Evolutionary conservation across 306 rosid species (phyloP), one percentile per base, ranked within the genome.

Genomic region (Acacia acuminata): DNA sequence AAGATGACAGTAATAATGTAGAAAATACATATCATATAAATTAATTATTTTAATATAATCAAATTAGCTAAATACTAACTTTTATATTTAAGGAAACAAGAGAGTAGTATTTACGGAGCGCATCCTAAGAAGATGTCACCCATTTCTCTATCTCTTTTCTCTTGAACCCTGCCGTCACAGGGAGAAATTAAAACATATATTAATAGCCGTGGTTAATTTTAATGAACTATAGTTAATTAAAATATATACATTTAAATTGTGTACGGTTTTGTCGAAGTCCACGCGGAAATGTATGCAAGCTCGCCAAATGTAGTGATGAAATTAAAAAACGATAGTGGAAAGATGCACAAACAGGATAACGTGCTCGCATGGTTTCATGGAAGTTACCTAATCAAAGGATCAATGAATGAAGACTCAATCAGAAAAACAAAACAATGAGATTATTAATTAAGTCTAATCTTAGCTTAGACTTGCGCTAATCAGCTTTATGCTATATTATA

Each of bases 331-430:
- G 0, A n/a, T 40, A 69, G 53, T 38, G 5, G 8, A 22, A 3
- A 25, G 84, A 76, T 79, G 68, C 13, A 22, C 5, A 58, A 3
- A 53, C 8, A 79, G 50, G 75, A 68, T 19, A 68, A 79, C 77
- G 74, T 75, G 79, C 71, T 20, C 68, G 86, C 84, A 50, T 75
- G 81, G 56, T 30, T 69, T 45, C 47, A 20, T 68, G 73, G 40
- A 69, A 19, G 74, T 16, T 40, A 9, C 51, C 30, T 10, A 40
- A 69, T 40, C 1, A 42, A 40, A 69, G 1, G 32, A 10, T 53
- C 25, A 0, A 56, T 20, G 14, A 7, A 40, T n/a, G 27, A 43
- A 42, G 19, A 42, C 34, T 11, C 7, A 42, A 4, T 10, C 20
- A 42, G 53, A 0, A 2, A 70, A 13, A 10, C 51, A 69, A 4